Evolutionary conservation across 495 filamentous ascomycete genomes (phyloP).

Genomic region (Xylona heveae): DNA sequence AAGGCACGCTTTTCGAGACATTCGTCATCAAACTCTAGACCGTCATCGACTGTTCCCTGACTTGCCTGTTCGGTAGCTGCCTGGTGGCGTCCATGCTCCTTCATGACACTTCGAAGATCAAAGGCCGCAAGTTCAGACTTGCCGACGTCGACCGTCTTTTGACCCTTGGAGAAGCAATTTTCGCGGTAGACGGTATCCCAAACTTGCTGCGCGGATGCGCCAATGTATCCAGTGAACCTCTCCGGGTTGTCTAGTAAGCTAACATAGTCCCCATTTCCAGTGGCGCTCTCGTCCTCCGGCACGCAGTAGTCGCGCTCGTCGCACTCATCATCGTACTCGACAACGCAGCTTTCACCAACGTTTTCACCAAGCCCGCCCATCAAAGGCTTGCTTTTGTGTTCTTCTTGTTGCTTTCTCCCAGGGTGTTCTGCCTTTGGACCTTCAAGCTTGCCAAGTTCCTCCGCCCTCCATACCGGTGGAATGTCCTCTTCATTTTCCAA

Average conservation of each 20-base stretch:
- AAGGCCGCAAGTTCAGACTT: constrained; percentile 1
- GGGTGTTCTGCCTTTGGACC: constrained; percentile 84
- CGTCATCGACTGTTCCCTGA: constrained; percentile 8
- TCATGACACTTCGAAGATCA: constrained; percentile 10
- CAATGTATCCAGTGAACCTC: constrained; percentile 83
- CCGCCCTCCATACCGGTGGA: constrained; percentile 72
- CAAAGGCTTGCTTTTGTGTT: constrained; percentile 47
- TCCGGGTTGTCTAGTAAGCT: constrained; percentile 86
- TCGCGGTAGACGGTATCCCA: constrained; percentile 96
- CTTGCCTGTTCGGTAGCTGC: constrained; percentile 16
- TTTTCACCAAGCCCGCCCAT: constrained; percentile 65
- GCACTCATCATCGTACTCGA: constrained; percentile 95
- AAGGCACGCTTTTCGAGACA: constrained; percentile 97
- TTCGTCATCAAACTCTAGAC: constrained; percentile 58
- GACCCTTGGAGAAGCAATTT: constrained; percentile 79
- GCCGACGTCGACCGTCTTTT: background rate
- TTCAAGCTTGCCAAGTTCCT: constrained; percentile 81
- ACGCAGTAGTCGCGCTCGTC: constrained; percentile 95
- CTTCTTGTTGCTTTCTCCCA: constrained; percentile 45
- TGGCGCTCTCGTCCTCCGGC: constrained; percentile 77
- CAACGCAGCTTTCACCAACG: constrained; percentile 85
- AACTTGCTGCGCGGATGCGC: constrained; percentile 60
- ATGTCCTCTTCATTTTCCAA: constrained; percentile 90
- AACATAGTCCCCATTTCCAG: constrained; percentile 86
- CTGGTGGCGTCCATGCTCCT: constrained; percentile 45